Base-by-base conservation (phyloP, 2,329 filamentous ascomycete genomes). In the Domatiomyces catenatus region DNA sequence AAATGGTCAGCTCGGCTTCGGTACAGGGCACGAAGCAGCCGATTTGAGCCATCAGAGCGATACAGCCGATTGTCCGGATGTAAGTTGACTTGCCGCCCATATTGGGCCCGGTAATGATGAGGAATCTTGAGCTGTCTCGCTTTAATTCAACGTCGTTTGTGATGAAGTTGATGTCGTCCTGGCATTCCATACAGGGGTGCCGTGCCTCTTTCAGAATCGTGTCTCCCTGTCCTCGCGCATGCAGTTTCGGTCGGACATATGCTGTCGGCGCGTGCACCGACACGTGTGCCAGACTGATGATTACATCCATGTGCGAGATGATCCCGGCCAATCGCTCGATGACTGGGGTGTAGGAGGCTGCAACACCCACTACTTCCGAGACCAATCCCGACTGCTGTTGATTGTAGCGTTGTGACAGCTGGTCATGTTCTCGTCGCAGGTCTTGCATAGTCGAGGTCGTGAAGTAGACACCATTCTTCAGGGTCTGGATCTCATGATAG, bases 61-160 rank as follows among this genome's bases (percentile, higher is more conserved):
- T 92, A 49, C 95, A 92, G 28, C 90, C 92, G 19, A 94, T 93
- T 66, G 96, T 92, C 17, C 93, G 84, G 63, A 98, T 98, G 65
- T 95, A 98, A 0, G 90, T 98, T 7, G 87, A 94, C 70, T 98
- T 98, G 60, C 92, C 92, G 59, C 92, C 93, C 92, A 98, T 98
- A 68, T 98, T 98, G 48, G 92, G 92, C 0, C 92, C 92, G 0
- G 90, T 96, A 64, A 96, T 95, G 70, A 95, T 90, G 42, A 95
- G 75, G 68, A 98, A 96, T 2, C 90, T 88, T 0, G 87, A 94
- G 46, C 78, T 75, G 51, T 82, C 81, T 7, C 88, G 81, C 4
- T 79, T 75, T 39, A 98, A 79, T 49, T 81, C 80, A 19, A 96
- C 86, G 60, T 98, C 90, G 65, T 98, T 98, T 51, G 90, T 95